These are phyloP conservation scores for Cercophora scortea DNA, from an alignment of 495 filamentous ascomycete genomes.

Conservation along the genomic window DNA sequence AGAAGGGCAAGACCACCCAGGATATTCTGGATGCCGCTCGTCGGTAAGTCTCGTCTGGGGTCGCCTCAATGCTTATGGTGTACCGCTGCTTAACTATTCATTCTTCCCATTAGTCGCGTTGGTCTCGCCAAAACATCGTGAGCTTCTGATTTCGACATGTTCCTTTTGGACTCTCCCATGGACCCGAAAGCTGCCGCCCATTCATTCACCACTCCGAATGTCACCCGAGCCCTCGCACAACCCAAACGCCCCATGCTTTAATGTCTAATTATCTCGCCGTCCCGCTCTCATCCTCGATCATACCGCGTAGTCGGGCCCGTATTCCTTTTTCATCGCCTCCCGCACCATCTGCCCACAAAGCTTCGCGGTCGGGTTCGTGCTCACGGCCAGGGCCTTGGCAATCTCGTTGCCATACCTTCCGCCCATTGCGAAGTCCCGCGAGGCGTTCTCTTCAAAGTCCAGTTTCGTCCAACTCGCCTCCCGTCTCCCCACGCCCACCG, in stretches of 20 bases:
- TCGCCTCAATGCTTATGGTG: too few species aligned
- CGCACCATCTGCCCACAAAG: slow-evolving; percentile 82
- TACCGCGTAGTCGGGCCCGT: slow-evolving; percentile 29
- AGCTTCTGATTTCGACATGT: background rate
- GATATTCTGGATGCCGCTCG: slow-evolving; percentile 43
- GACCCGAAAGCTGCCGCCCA: too few species aligned
- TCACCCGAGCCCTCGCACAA: slow-evolving; percentile 1
- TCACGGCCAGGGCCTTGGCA: slow-evolving; percentile 66
- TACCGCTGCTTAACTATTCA: too few species aligned
- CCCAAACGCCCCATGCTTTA: slow-evolving; percentile 2
- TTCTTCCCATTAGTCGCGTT: slow-evolving; percentile 13
- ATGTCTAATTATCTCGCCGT: background rate
- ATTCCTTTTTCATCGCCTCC: slow-evolving; percentile 77
- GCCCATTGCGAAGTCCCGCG: slow-evolving; percentile 64
- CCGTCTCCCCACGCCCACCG: slow-evolving; percentile 23
- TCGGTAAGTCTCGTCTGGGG: slow-evolving; percentile 26
- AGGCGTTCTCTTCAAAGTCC: slow-evolving; percentile 65
- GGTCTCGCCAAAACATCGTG: slow-evolving; percentile 15
- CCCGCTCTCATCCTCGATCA: slow-evolving; percentile 6
- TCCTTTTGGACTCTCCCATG: too few species aligned
- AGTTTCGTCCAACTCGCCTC: slow-evolving; percentile 37
- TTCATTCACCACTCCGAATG: background rate
- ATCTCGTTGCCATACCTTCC: slow-evolving; percentile 73
- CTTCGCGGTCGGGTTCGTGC: slow-evolving; percentile 82
- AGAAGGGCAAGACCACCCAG: slow-evolving; percentile 48